Evolutionary conservation across 1,139 yeast genomes (phyloP), one percentile per base, ranked within the genome.

Genomic region (Kurtzmaniella natalensis): DNA sequence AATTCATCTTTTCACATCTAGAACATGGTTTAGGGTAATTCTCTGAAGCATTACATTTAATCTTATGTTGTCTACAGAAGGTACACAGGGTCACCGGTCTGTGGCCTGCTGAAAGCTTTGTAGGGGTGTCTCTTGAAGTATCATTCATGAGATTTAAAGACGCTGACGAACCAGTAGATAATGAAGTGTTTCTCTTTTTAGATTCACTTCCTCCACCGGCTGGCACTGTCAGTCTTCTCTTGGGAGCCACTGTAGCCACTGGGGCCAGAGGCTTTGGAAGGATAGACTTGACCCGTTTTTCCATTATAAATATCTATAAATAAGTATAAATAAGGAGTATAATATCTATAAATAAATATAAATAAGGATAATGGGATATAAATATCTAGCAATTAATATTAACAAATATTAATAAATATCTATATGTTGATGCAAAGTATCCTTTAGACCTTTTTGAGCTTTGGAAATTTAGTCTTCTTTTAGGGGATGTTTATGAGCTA

Each of bases 1-100:
- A 66, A 2, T 78, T 81, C 85, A 84, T 82, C 49, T 82, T 69
- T 32, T 78, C 81, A 57, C 96, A 89, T 38, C 96, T 61, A 21
- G 81, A 74, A 55, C 96, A 89, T 0, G 96, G 86, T 10, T 70
- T 68, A 2, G 96, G 96, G 46, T 75, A 83, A 41, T 81, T 78
- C 18, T 84, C 92, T 3, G 86, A 75, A 0, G 96, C 96, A 52
- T 89, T 86, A 59, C 97, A 89, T 51, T 83, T 84, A 59, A 88
- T 87, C 58, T 89, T 89, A 54, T 88, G 96, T 53, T 89, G 96
- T 35, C 96, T 78, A 54, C 97, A 89, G 51, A 87, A 94, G 0
- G 95, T 85, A 53, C 97, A 89, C 3, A 95, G 83, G 0, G 95
- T 84, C 2, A 88, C 94, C 0, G 96, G 96, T 36, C 96, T 64